A percentile compares a stretch with the other conserved stretches of the same genome.
Conservation (phyloP, 2,329 filamentous ascomycete genomes). For the Fusarium sp. region DNA sequence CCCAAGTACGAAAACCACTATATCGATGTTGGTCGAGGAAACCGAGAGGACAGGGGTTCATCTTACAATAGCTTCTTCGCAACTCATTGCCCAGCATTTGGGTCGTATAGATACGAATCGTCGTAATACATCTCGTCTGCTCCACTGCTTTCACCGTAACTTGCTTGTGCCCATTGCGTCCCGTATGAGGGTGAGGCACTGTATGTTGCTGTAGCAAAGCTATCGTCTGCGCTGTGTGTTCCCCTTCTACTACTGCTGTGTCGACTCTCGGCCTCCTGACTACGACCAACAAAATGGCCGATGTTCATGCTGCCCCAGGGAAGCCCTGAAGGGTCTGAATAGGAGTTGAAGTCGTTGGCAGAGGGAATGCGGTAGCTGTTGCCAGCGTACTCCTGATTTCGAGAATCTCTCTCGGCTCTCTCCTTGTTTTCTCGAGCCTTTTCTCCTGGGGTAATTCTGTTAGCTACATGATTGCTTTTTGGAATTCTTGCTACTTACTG, state of each 20-base stretch:
- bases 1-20: slow-evolving; percentile 4
- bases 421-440: slow-evolving; percentile 75
- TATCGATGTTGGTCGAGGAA: background rate
- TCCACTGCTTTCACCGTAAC: slow-evolving; percentile 45
- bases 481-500: slow-evolving; percentile 58
- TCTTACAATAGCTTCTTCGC: slow-evolving; percentile 18
- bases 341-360: slow-evolving; percentile 61
- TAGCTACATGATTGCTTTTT: background rate
- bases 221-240: slow-evolving; percentile 49
- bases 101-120: slow-evolving; percentile 43
- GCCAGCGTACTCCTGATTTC: slow-evolving; percentile 70
- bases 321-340: slow-evolving; percentile 66
- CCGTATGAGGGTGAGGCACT: slow-evolving; percentile 35
- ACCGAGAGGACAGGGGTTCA: background rate
- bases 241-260: slow-evolving; percentile 52
- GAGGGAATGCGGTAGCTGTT: slow-evolving; percentile 70
- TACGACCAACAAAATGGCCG: slow-evolving; percentile 59
- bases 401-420: slow-evolving; percentile 66
- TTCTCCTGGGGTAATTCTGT: slow-evolving; percentile 62
- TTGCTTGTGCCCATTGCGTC: slow-evolving; percentile 40
- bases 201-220: slow-evolving; percentile 42
- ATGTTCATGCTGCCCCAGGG: slow-evolving; percentile 77
- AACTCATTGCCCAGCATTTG: slow-evolving; percentile 25
- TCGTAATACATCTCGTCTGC: slow-evolving; percentile 48
- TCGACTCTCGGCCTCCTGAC: slow-evolving; percentile 58